These are phyloP conservation scores for Curvularia verruculosa DNA, from an alignment of 2,329 filamentous ascomycete species.

Conservation along the genomic window DNA sequence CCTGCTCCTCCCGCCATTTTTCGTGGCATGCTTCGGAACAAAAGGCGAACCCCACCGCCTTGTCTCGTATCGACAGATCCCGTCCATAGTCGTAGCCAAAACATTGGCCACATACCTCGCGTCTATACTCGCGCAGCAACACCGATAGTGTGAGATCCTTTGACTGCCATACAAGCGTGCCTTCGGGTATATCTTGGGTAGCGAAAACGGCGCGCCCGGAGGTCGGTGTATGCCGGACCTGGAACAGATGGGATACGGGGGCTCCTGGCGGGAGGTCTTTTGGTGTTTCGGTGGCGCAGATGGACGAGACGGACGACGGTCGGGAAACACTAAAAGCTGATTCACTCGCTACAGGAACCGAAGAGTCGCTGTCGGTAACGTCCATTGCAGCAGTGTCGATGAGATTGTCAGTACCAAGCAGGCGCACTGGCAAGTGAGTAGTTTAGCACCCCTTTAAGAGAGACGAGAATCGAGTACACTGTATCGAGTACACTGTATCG, in stretches of 20 bases:
- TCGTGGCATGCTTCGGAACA: slow-evolving; percentile 48
- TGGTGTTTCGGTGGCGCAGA: slow-evolving; percentile 6
- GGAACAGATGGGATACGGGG: slow-evolving; percentile 41
- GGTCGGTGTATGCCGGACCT: slow-evolving; percentile 49
- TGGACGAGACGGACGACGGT: slow-evolving; percentile 22
- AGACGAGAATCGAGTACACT: slow-evolving; percentile 8
- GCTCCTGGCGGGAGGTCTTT: slow-evolving; percentile 29
- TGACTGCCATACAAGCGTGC: slow-evolving; percentile 47
- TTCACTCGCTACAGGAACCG: slow-evolving; percentile 14
- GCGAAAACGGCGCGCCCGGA: slow-evolving; percentile 56
- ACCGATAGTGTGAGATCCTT: slow-evolving; percentile 50
- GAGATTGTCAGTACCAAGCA: slow-evolving; percentile 8
- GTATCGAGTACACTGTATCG: slow-evolving; percentile 2
- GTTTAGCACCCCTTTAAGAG: background rate
- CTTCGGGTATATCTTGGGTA: slow-evolving; percentile 38
- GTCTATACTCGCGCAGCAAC: slow-evolving; percentile 54
- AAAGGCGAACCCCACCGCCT: slow-evolving; percentile 51
- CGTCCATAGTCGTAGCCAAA: slow-evolving; percentile 55
- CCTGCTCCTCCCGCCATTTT: slow-evolving; percentile 43
- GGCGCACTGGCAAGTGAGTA: slow-evolving; percentile 3
- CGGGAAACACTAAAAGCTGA: slow-evolving; percentile 23
- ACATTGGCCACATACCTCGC: slow-evolving; percentile 57
- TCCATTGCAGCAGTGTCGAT: slow-evolving; percentile 15
- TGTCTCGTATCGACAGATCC: slow-evolving; percentile 48
- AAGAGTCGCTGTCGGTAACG: slow-evolving; percentile 15